Evolutionary conservation across 139 green algal genomes (phyloP), one percentile per base, ranked within the genome.

Genomic region (Chlamydomonas sp.): DNA sequence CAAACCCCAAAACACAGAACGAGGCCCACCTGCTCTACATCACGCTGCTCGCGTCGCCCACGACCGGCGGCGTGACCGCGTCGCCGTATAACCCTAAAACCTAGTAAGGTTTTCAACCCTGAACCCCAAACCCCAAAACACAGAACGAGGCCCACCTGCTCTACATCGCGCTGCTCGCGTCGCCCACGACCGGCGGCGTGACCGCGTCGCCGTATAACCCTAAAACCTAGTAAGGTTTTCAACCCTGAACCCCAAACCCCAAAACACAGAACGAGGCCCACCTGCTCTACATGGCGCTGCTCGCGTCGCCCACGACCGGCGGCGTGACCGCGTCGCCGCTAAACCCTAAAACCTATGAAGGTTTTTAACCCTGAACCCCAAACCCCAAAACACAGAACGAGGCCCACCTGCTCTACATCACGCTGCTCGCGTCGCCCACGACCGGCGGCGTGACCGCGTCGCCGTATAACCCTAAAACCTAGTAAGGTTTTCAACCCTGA

Each of bases 181-280:
- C 70, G 3, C 82, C 82, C 36, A 88, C 82, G 35, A 88, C 82
- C 3, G 77, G 86, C 69, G 76, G 81, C 65, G 73, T 89, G 37
- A 88, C 82, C 1, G 83, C 79, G 2, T n/a, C n/a, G n/a, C n/a
- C n/a, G n/a, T n/a, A n/a, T n/a, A n/a, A n/a, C n/a, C n/a, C n/a
- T n/a, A n/a, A n/a, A n/a, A n/a, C n/a, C n/a, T n/a, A n/a, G n/a
- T n/a, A n/a, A n/a, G n/a, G n/a, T n/a, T n/a, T n/a, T n/a, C n/a
- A n/a, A n/a, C n/a, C n/a, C n/a, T n/a, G n/a, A n/a, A n/a, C n/a
- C n/a, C n/a, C n/a, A n/a, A n/a, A n/a, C n/a, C n/a, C n/a, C n/a
- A n/a, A n/a, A n/a, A n/a, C n/a, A n/a, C n/a, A 87, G 81, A 87
- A 87, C 71, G 68, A 68, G 63, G 81, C 81, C 67, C 83, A 84